Evolutionary conservation across 139 green algal species (phyloP), one percentile per base, ranked within the genome.

Genomic region (Asterochloris sp.): DNA sequence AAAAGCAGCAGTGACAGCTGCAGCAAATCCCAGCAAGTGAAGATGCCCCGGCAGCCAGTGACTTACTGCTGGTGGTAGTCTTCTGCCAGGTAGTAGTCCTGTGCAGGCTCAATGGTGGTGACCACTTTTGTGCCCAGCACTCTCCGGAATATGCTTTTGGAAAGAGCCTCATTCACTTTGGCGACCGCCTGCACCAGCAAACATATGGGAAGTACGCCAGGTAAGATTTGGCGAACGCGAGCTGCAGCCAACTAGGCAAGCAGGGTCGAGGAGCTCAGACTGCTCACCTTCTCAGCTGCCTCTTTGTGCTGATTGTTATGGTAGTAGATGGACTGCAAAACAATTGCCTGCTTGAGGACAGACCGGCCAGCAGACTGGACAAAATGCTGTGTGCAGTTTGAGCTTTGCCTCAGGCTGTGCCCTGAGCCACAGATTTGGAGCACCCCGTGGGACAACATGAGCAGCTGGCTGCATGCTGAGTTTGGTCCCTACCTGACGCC

Each of bases 241-340:
- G 17, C 21, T 71, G 66, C 19, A 26, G 66, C 4, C 17, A 10
- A 71, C 66, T 4, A 71, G 4, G 21, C 66, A 24, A 26, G 66
- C 66, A 71, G 66, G 1, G 61, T 28, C n/a, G 9, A 62, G 14
- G 61, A 2, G 11, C 13, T 4, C 8, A 76, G 19, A 76, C 10
- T 54, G 69, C 76, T 62, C 23, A 85, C 84, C 82, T 89, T 88
- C 71, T 87, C 79, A n/a, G 82, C 85, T 28, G 84, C 88, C 24
- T 63, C 74, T 74, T 89, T 85, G 88, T 97, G 93, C 83, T 92
- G 84, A 15, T 91, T 87, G 54, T 75, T 90, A 78, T 97, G 91
- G 78, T 88, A 92, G 88, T 95, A 98, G 29, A 98, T 92, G n/a
- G 82, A 54, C 38, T 54, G 38, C 38, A 54, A 54, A 54, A 10